Conservation (phyloP, 306 rosid genomes). For the Parietaria judaica region DNA sequence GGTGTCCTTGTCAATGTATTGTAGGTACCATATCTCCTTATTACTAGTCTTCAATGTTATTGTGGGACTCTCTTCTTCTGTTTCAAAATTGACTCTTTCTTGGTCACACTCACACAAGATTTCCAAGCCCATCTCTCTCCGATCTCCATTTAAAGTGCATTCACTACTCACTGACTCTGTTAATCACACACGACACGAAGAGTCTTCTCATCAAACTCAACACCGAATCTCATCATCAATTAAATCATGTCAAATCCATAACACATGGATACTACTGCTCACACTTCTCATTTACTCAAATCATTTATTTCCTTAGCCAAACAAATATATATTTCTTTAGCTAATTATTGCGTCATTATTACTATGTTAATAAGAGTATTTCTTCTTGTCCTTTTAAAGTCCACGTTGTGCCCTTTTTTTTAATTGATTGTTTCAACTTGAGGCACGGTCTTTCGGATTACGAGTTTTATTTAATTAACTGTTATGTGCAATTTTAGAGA, state of each 20-base stretch:
- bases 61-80: not conserved
- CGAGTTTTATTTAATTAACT: too few species aligned
- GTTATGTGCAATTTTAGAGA: too few species aligned
- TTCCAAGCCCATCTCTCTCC: not conserved
- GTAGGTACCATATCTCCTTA: not conserved
- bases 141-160: not conserved
- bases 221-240: conserved; percentile 4
- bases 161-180: not conserved
- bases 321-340: not conserved
- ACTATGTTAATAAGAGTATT: too few species aligned
- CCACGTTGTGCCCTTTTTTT: too few species aligned
- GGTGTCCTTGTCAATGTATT: too few species aligned
- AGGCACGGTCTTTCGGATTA: too few species aligned
- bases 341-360: too few species aligned
- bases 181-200: not conserved
- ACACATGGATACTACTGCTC: too few species aligned
- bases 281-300: too few species aligned
- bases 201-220: conserved; percentile 1
- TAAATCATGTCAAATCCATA: not conserved
- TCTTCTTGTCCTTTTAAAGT: too few species aligned
- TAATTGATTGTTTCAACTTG: too few species aligned
- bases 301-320: not conserved
- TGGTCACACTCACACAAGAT: not conserved
- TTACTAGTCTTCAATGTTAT: not conserved
- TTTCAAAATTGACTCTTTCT: not conserved